These are phyloP conservation scores for Metschnikowia hibisci DNA, from an alignment of 805 yeast species.

Conservation along the genomic window DNA sequence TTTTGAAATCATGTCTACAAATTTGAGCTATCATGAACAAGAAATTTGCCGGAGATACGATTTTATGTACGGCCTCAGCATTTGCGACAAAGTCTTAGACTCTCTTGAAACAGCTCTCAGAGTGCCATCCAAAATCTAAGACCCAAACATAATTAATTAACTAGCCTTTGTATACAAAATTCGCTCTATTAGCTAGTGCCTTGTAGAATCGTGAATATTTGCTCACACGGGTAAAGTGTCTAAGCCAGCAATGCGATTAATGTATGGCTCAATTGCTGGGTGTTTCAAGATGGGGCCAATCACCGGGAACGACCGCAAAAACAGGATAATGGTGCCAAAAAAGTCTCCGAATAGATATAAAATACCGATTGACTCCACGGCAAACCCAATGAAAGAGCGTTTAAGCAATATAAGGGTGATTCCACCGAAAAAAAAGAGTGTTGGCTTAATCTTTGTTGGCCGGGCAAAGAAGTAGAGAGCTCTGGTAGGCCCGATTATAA, in stretches of 20 bases:
- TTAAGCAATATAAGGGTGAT: slow-evolving; percentile 69
- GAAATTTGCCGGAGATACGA: slow-evolving; percentile 13
- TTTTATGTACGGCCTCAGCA: slow-evolving; percentile 15
- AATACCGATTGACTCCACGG: slow-evolving; percentile 84
- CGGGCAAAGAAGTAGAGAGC: slow-evolving; percentile 80
- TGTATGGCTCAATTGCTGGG: slow-evolving; percentile 75
- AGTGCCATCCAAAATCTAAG: slow-evolving; percentile 4
- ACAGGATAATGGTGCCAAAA: slow-evolving; percentile 82
- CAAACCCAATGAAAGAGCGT: slow-evolving; percentile 79
- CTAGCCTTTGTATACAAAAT: neutral
- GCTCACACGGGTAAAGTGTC: slow-evolving; percentile 35
- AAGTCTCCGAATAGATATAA: slow-evolving; percentile 86
- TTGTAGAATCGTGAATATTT: too few species aligned
- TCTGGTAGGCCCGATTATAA: slow-evolving; percentile 85
- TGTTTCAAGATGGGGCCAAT: slow-evolving; percentile 81
- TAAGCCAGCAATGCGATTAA: slow-evolving; percentile 41
- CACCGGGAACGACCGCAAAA: slow-evolving; percentile 80
- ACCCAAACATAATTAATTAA: neutral
- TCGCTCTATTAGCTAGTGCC: neutral
- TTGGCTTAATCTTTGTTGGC: slow-evolving; percentile 82
- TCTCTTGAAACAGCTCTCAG: neutral
- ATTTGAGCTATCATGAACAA: slow-evolving; percentile 1
- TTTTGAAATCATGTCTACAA: neutral
- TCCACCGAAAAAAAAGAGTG: slow-evolving; percentile 74
- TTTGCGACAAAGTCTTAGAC: slow-evolving; percentile 12